Evolutionary conservation across 371 early-diverging fungal species (phyloP), one percentile per base, ranked within the genome.

Genomic region (Fennellomyces sp.): DNA sequence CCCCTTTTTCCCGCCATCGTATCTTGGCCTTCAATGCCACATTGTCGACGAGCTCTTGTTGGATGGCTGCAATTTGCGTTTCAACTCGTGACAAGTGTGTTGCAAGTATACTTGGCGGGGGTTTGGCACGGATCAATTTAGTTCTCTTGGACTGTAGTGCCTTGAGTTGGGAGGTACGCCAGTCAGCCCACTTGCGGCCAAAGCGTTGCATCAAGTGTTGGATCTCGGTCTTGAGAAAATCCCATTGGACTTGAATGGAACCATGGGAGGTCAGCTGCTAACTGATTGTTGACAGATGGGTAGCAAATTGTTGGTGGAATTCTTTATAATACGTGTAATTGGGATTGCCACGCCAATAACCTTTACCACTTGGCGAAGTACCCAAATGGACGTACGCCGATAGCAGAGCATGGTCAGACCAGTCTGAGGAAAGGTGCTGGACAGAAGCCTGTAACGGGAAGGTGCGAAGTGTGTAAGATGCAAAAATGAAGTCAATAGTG

Each of bases 371-470:
- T 3, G 3, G 10, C 0, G n/a, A n/a, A 6, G 4, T 3, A 19
- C 35, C 50, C 2, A 58, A 8, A 6, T 19, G 25, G 3, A 58
- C 8, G 1, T 11, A 5, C 12, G 35, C 23, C 0, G 36, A 33
- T 2, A 58, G 36, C 2, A 58, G 33, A 50, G 58, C 58, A 48
- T 58, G 58, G 45, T 58, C 58, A 0, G 58, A 26, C 58, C 58
- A 58, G 5, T 6, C 31, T 13, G 15, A 8, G 7, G 15, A 6
- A 3, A 58, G 5, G 23, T 23, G 27, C n/a, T 48, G 11, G 3
- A 50, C 50, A 2, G 12, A 7, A 13, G 21, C 33, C 7, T 27
- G 2, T 2, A 10, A 15, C 7, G 49, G 17, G 12, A 3, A 21
- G 19, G 21, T 2, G 8, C 35, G 35, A 33, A 58, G 27, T 10